Percentiles rank a stretch among this genome's conserved stretches.
Conservation (phyloP, 306 rosid genomes). For the Cucurbita ficifolia region DNA sequence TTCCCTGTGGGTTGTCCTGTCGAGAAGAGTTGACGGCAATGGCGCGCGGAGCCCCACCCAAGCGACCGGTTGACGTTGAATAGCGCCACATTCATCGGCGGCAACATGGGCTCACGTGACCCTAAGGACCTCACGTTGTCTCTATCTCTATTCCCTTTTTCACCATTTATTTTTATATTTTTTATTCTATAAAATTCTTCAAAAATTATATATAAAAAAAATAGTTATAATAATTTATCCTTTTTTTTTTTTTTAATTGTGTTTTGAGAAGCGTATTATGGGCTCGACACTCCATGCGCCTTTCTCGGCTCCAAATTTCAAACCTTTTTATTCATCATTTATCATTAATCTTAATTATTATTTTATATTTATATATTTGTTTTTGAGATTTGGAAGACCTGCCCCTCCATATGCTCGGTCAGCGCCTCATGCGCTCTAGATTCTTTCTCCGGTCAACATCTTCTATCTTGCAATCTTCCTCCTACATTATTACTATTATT, state of each 20-base stretch:
- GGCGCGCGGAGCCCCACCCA: not conserved
- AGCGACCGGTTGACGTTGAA: not conserved
- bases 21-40: not conserved
- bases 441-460: constrained; percentile 95
- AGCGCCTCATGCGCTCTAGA: constrained; percentile 99
- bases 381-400: not conserved
- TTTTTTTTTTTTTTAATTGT: too few species aligned
- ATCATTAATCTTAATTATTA: too few species aligned
- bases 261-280: not conserved
- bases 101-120: not conserved
- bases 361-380: not conserved
- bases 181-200: too few species aligned
- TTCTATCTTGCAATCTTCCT: constrained; percentile 56
- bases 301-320: not conserved
- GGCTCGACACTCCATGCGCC: not conserved
- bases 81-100: not conserved
- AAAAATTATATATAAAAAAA: too few species aligned
- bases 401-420: constrained; percentile 38
- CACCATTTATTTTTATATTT: too few species aligned
- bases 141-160: too few species aligned
- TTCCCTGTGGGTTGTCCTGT: not conserved
- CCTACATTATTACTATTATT: not conserved
- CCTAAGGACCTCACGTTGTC: not conserved
- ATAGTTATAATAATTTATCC: too few species aligned
- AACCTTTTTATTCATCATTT: too few species aligned